A percentile compares a stretch with the other conserved stretches of the same genome.
Evolutionary conservation across 2,329 filamentous ascomycete genomes (phyloP).

Genomic region (Fusarium euwallaceae): DNA sequence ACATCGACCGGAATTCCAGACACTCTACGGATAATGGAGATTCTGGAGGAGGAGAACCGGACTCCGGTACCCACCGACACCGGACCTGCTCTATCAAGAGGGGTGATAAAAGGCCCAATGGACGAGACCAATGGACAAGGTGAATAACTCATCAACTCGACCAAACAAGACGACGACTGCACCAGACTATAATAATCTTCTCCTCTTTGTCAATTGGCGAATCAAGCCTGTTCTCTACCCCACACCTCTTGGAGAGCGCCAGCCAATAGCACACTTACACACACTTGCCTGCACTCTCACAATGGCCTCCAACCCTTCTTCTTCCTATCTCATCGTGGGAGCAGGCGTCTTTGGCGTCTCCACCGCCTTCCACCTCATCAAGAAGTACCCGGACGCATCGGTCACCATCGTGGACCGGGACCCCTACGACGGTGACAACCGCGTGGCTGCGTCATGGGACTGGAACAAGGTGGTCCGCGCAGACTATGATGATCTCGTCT

Average conservation of each 20-base stretch:
- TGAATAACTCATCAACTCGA: constrained; percentile 13
- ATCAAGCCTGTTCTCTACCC: neutral
- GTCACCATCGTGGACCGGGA: constrained; percentile 72
- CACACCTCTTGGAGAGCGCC: constrained; percentile 4
- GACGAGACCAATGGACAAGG: constrained; percentile 11
- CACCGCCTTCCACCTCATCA: constrained; percentile 73
- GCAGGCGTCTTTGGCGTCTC: constrained; percentile 76
- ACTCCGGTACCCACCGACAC: constrained; percentile 36
- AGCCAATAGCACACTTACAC: constrained; percentile 19
- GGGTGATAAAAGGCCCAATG: constrained; percentile 35
- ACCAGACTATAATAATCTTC: neutral
- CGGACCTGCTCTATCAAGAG: constrained; percentile 30
- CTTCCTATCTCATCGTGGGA: constrained; percentile 71
- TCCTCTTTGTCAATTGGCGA: constrained; percentile 16
- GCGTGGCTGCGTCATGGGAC: constrained; percentile 76
- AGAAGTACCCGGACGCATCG: constrained; percentile 61
- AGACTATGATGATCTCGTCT: constrained; percentile 65
- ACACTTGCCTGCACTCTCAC: neutral
- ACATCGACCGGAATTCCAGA: constrained; percentile 34
- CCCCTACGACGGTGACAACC: constrained; percentile 60
- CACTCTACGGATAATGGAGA: constrained; percentile 23
- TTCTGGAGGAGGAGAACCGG: constrained; percentile 27
- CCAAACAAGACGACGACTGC: neutral
- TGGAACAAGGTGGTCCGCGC: constrained; percentile 44
- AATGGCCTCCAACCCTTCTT: constrained; percentile 51